phyloP scores from a whole-genome alignment of 805 yeast genomes.

The Ogataea paradorogensis region DNA sequence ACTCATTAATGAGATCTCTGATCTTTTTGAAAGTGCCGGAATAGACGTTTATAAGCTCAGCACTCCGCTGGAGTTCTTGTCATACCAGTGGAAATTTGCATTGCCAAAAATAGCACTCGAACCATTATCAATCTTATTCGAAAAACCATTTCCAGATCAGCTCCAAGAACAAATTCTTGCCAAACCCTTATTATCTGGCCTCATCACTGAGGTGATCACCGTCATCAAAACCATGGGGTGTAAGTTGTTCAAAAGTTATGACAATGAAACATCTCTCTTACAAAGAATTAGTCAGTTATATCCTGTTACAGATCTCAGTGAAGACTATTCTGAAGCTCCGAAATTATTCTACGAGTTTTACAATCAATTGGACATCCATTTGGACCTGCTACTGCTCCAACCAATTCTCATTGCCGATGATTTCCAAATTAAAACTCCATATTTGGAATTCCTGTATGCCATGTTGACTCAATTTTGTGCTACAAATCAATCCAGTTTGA shows the following conservation, averaged over 20 bases:
- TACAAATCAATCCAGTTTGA: slow-evolving; percentile 42
- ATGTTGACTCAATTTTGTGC: slow-evolving; percentile 61
- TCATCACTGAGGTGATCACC: slow-evolving; percentile 68
- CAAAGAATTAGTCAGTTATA: slow-evolving; percentile 49
- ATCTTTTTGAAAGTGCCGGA: slow-evolving; percentile 37
- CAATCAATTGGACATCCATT: slow-evolving; percentile 53
- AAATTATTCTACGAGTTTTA: slow-evolving; percentile 64
- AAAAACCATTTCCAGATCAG: slow-evolving; percentile 58
- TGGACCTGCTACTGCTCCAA: slow-evolving; percentile 76
- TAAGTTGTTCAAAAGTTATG: slow-evolving; percentile 65
- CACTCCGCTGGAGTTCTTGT: slow-evolving; percentile 55
- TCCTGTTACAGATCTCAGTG: slow-evolving; percentile 32
- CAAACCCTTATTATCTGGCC: slow-evolving; percentile 79
- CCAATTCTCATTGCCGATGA: slow-evolving; percentile 92
- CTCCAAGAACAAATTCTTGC: slow-evolving; percentile 70
- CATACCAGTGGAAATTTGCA: slow-evolving; percentile 84
- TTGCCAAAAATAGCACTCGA: slow-evolving; percentile 75
- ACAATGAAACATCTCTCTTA: slow-evolving; percentile 59
- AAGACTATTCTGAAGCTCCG: slow-evolving; percentile 47
- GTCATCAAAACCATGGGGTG: slow-evolving; percentile 77
- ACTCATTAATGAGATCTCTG: slow-evolving; percentile 35
- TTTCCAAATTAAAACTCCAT: slow-evolving; percentile 80
- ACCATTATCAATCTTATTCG: slow-evolving; percentile 72
- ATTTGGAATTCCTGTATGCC: slow-evolving; percentile 83
- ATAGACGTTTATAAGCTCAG: slow-evolving; percentile 49